Conservation (phyloP, 1,284 basidiomycete species). For the Kwoniella shivajii region DNA sequence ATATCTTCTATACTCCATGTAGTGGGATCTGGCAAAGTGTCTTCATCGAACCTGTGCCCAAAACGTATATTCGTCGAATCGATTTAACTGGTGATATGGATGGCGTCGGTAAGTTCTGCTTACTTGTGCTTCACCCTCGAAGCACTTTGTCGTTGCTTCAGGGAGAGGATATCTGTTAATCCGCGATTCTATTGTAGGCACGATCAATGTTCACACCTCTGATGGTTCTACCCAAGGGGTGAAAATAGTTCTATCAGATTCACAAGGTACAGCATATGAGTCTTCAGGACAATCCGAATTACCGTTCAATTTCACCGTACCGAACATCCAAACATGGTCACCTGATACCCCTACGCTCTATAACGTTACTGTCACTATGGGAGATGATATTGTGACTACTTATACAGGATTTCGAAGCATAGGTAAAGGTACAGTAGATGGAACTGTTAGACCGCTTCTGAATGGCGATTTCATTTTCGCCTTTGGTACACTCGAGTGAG, state of each 20-base stretch:
- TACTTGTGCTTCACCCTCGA: neutral
- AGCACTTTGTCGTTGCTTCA: no score
- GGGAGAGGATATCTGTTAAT: no score
- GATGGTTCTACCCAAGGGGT: slow-evolving; percentile 7
- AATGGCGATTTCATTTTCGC: slow-evolving; percentile 25
- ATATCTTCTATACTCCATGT: slow-evolving; percentile 32
- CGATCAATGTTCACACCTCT: slow-evolving; percentile 12
- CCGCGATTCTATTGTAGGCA: no score
- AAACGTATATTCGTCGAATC: slow-evolving; percentile 12
- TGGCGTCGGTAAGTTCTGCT: slow-evolving; percentile 13
- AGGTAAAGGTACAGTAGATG: slow-evolving; percentile 8
- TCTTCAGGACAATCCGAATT: slow-evolving; percentile 8
- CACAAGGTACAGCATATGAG: slow-evolving; percentile 1
- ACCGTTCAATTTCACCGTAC: slow-evolving; percentile 16
- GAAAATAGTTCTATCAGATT: slow-evolving; percentile 13
- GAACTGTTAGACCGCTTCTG: slow-evolving; percentile 14
- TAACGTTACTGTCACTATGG: slow-evolving; percentile 21
- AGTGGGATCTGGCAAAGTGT: slow-evolving; percentile 30
- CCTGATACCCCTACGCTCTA: slow-evolving; percentile 20
- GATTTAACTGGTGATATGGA: slow-evolving; percentile 23
- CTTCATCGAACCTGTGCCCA: slow-evolving; percentile 27
- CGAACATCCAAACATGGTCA: slow-evolving; percentile 19
- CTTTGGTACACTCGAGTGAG: slow-evolving; percentile 30
- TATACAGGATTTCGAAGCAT: slow-evolving; percentile 25
- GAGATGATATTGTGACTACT: slow-evolving; percentile 14